A percentile compares a stretch with the other conserved stretches of the same genome.
phyloP scores from a whole-genome alignment of 2,329 filamentous ascomycete genomes.

The Epichloe amarillans region DNA sequence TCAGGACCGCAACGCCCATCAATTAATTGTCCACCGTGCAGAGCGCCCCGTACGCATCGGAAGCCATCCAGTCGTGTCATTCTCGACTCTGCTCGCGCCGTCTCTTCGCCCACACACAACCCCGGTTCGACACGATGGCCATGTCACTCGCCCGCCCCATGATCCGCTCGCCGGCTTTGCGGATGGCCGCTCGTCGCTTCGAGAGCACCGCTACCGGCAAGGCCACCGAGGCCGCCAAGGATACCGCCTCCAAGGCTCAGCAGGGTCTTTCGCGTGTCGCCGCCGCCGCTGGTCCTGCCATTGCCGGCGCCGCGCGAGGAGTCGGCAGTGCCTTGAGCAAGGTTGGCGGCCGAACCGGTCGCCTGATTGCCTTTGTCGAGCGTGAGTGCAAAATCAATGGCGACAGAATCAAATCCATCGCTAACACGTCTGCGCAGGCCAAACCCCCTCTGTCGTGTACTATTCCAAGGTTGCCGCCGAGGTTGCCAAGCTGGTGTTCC shows the following conservation, averaged over 20 bases:
- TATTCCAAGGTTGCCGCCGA: slow-evolving; percentile 84
- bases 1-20: slow-evolving; percentile 10
- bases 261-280: slow-evolving; percentile 74
- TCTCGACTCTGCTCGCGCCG: slow-evolving; percentile 4
- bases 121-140: slow-evolving; percentile 13
- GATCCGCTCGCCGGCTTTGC: slow-evolving; percentile 33
- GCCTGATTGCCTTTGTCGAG: slow-evolving; percentile 67
- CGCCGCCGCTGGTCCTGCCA: slow-evolving; percentile 64
- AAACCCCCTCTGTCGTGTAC: slow-evolving; percentile 78
- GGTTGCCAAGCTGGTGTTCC: slow-evolving; percentile 76
- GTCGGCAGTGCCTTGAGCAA: slow-evolving; percentile 54
- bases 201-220: slow-evolving; percentile 39
- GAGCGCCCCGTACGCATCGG: neutral
- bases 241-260: slow-evolving; percentile 40
- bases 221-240: slow-evolving; percentile 26
- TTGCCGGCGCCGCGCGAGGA: slow-evolving; percentile 58
- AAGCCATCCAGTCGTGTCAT: neutral
- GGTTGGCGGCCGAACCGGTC: slow-evolving; percentile 73
- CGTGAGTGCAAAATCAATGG: slow-evolving; percentile 45
- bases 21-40: slow-evolving; percentile 23
- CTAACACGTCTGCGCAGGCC: slow-evolving; percentile 38
- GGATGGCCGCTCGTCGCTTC: slow-evolving; percentile 41
- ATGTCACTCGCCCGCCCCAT: slow-evolving; percentile 28
- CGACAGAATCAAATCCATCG: neutral
- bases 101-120: slow-evolving; percentile 2